These are phyloP conservation scores for Penicillium canariense DNA, from an alignment of 495 filamentous ascomycete genomes.

Conservation along the genomic window DNA sequence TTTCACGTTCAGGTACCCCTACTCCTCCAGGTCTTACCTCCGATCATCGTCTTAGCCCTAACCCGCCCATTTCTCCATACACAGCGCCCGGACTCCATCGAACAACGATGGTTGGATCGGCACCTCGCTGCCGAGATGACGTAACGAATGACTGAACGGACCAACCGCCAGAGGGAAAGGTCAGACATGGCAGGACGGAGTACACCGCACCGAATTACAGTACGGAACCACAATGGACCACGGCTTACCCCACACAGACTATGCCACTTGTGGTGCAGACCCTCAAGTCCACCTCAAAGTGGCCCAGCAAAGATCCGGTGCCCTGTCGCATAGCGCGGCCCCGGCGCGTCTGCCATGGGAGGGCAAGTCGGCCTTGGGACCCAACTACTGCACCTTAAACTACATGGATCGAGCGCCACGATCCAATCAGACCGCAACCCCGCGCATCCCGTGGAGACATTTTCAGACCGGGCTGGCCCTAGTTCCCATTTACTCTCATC, in stretches of 20 bases:
- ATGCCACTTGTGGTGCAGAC: neutral
- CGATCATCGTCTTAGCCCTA: neutral
- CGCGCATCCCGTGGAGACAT: constrained; percentile 19
- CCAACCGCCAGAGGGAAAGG: neutral
- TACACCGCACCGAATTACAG: too few species aligned
- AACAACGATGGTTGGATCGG: constrained; percentile 8
- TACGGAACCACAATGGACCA: neutral
- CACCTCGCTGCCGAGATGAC: constrained; percentile 27
- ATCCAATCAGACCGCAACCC: constrained; percentile 13
- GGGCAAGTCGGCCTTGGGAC: neutral
- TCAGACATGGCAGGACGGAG: neutral
- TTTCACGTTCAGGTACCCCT: constrained; percentile 1
- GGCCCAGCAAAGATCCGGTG: neutral
- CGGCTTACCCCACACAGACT: neutral
- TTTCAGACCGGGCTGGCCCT: neutral
- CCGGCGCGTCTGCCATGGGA: constrained; percentile 1
- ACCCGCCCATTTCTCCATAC: neutral
- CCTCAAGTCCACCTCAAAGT: neutral
- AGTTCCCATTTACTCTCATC: constrained; percentile 7
- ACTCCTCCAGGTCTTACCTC: neutral
- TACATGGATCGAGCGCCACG: neutral
- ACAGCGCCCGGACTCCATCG: neutral
- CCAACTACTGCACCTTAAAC: constrained; percentile 11
- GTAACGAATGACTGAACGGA: constrained; percentile 15
- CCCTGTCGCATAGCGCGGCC: neutral